Conservation (phyloP, 352 stramenopile genomes). For the Aphanomyces stellatus region DNA sequence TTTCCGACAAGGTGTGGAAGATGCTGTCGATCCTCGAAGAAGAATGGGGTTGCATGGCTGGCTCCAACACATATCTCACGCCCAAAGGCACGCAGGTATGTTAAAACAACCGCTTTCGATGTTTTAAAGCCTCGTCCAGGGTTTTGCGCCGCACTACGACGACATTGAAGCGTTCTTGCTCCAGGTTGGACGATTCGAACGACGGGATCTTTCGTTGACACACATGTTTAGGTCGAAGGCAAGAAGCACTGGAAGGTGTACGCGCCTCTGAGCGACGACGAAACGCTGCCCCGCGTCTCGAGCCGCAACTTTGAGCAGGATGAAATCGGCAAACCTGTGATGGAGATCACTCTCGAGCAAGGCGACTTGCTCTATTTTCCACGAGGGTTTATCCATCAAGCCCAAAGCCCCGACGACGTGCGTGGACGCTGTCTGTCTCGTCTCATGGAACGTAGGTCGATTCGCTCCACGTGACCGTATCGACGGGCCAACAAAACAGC, state of each 20-base stretch:
- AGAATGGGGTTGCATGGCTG: constrained; percentile 92
- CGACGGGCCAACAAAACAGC: constrained; percentile 78
- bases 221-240: constrained; percentile 47
- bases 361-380: constrained; percentile 89
- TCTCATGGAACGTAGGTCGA: constrained; percentile 26
- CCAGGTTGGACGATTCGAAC: constrained; percentile 36
- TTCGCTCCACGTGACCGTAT: constrained; percentile 88
- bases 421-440: not conserved
- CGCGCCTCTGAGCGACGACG: constrained; percentile 37
- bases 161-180: constrained; percentile 95
- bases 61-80: constrained; percentile 93
- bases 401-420: constrained; percentile 32
- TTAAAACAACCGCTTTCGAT: not conserved
- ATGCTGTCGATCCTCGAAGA: constrained; percentile 90
- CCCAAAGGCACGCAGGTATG: constrained; percentile 71
- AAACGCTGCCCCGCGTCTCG: constrained; percentile 51
- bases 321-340: constrained; percentile 61
- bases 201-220: not conserved
- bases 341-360: constrained; percentile 74
- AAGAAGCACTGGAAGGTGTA: constrained; percentile 92
- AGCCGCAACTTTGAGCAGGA: constrained; percentile 71
- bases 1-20: constrained; percentile 75
- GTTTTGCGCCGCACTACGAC: constrained; percentile 97
- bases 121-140: constrained; percentile 31
- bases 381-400: constrained; percentile 85